These are phyloP conservation scores for Dendrobium chrysotoxum DNA, from an alignment of 106 monocot species.

Conservation along the genomic window DNA sequence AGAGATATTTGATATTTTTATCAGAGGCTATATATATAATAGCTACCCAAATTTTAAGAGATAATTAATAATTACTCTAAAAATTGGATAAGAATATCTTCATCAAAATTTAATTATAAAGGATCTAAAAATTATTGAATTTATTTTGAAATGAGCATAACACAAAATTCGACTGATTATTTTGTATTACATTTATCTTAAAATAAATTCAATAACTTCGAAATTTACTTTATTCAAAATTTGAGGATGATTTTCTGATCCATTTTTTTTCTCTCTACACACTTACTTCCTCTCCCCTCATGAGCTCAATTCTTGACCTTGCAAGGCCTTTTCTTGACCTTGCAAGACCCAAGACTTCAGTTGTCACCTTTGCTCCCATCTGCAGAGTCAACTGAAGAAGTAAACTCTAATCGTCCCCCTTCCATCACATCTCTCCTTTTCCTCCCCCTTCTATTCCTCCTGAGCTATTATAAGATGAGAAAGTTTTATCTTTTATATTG, in stretches of 20 bases:
- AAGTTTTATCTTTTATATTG: too few species aligned
- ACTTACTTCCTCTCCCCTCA: neutral
- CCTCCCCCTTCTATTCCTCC: conserved; percentile 10
- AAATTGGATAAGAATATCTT: too few species aligned
- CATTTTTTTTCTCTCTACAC: too few species aligned
- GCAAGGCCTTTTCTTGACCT: conserved; percentile 11
- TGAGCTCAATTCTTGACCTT: conserved; percentile 1
- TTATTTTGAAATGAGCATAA: too few species aligned
- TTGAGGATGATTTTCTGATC: too few species aligned
- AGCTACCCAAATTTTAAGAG: neutral
- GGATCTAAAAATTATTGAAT: too few species aligned
- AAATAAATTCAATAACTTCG: too few species aligned
- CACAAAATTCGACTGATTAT: too few species aligned
- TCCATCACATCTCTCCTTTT: neutral
- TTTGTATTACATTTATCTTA: too few species aligned
- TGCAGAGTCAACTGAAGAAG: neutral
- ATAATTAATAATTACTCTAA: neutral
- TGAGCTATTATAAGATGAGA: neutral
- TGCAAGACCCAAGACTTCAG: neutral
- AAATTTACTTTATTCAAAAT: too few species aligned
- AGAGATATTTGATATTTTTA: neutral
- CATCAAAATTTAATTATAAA: too few species aligned
- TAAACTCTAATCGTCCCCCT: neutral
- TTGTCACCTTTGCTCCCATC: neutral
- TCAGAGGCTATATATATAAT: neutral